phyloP scores from a whole-genome alignment of 148 eudicot genomes.

The Cornus florida region DNA sequence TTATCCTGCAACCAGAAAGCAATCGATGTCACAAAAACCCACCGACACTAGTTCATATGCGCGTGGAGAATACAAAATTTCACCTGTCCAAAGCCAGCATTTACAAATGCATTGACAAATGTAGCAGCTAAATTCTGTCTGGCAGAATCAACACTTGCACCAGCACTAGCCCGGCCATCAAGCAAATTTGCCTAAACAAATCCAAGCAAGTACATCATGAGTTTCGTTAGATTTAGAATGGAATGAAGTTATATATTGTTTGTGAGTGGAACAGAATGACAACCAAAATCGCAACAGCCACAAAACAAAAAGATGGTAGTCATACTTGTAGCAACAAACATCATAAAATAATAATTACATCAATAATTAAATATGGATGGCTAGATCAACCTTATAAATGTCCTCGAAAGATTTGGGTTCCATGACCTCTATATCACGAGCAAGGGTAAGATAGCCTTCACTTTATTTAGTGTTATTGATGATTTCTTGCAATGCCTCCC shows the following conservation, averaged over 20 bases:
- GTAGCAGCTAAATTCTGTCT: slow-evolving; percentile 98
- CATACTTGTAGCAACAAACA: too few species aligned
- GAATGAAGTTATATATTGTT: background rate
- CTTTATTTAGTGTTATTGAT: slow-evolving; percentile 69
- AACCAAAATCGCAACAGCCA: slow-evolving; percentile 30
- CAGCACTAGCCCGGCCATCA: slow-evolving; percentile 93
- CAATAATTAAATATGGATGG: too few species aligned
- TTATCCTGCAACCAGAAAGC: too few species aligned
- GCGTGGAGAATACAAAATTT: too few species aligned
- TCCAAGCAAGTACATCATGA: background rate
- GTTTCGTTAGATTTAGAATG: background rate
- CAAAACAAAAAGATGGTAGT: too few species aligned
- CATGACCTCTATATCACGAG: slow-evolving; percentile 99
- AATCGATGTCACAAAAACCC: too few species aligned
- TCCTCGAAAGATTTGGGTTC: slow-evolving; percentile 97
- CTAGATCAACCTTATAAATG: slow-evolving; percentile 81
- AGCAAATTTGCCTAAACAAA: slow-evolving; percentile 79
- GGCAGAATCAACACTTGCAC: slow-evolving; percentile 92
- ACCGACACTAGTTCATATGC: too few species aligned
- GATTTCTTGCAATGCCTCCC: slow-evolving; percentile 77
- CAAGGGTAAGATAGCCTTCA: slow-evolving; percentile 96
- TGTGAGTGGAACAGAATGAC: background rate
- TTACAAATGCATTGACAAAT: slow-evolving; percentile 97
- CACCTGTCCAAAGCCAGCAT: slow-evolving; percentile 98
- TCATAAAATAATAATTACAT: too few species aligned